Evolutionary conservation across 768 basidiomycete species (phyloP).

Genomic region (Epithele typhae): DNA sequence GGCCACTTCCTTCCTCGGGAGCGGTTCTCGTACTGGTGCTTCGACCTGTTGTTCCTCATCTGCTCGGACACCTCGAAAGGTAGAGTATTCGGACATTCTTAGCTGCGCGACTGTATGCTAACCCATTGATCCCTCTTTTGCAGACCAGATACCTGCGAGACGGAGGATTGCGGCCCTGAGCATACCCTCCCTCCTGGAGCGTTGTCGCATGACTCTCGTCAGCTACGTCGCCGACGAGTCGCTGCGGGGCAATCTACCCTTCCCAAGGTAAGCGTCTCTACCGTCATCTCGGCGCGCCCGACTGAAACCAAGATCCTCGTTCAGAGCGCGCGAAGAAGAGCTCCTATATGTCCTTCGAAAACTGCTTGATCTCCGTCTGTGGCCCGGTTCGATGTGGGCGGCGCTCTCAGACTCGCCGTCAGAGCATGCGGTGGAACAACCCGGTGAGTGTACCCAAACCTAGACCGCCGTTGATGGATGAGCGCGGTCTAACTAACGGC

Average conservation of each 20-base stretch:
- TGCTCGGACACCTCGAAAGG: constrained; percentile 67
- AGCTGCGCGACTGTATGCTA: not conserved
- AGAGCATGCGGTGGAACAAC: constrained; percentile 47
- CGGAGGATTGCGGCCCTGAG: constrained; percentile 69
- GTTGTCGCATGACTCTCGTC: constrained; percentile 66
- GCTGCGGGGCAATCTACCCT: constrained; percentile 83
- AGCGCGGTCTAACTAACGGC: constrained; percentile 2
- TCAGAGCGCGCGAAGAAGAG: constrained; percentile 87
- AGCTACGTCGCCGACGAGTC: constrained; percentile 82
- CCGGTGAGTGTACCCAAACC: constrained; percentile 49
- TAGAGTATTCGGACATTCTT: constrained; percentile 26
- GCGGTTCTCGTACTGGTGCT: constrained; percentile 90
- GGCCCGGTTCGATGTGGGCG: constrained; percentile 75
- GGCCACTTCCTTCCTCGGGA: constrained; percentile 64
- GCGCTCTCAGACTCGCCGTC: constrained; percentile 65
- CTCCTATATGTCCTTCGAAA: constrained; percentile 79
- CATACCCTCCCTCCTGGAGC: constrained; percentile 66
- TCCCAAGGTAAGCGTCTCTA: constrained; percentile 87
- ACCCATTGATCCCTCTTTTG: not conserved
- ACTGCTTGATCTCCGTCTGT: constrained; percentile 66
- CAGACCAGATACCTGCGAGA: constrained; percentile 60
- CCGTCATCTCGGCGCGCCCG: not conserved
- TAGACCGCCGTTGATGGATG: too few species aligned
- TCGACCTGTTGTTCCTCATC: constrained; percentile 79
- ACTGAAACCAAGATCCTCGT: too few species aligned